Evolutionary conservation across 2,329 filamentous ascomycete genomes (phyloP), one percentile per base, ranked within the genome.

Genomic region (Colletotrichum caudatum): DNA sequence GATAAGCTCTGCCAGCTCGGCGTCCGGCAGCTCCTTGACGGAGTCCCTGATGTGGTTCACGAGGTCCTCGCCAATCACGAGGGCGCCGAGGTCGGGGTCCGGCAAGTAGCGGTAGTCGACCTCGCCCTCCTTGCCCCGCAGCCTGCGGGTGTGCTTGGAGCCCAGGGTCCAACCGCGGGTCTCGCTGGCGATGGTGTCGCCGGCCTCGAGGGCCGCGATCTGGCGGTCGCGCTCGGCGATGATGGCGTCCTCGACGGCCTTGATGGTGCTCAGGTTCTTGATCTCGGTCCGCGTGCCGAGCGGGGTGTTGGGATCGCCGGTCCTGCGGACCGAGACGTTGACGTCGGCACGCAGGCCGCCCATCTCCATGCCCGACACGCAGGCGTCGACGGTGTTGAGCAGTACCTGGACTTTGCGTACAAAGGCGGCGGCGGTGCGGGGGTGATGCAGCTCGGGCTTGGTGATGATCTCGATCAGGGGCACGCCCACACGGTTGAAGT

Each of bases 91-190:
- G 78, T 99, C 96, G 6, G 96, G 94, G 79, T 99, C 96, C 0
- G 96, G 95, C 95, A 99, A 98, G 79, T 99, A 99, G 53, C 96
- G 88, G 81, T 99, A 99, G 81, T 99, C 96, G 7, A 98, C 94
- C 78, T 97, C 95, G 59, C 96, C 96, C 80, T 98, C 96, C 80
- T 99, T 99, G 35, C 94, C 94, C 77, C 96, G 89, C 54, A 99
- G 84, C 51, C 92, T 88, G 70, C 90, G 90, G 4, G 96, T 98
- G 79, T 94, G 92, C 5, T 90, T 94, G 74, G 90, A 92, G 2
- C 94, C 94, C 33, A 97, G 87, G 1, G 94, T 93, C 94, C 95
- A 99, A 7, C 96, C 95, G 69, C 96, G 89, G 9, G 96, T 99
- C 83, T 99, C 96, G 56, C 95, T 94, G 74, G 91, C 88, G 61